These are phyloP conservation scores for Fusarium chlamydosporum DNA, from an alignment of 2,329 filamentous ascomycete species.

Conservation along the genomic window DNA sequence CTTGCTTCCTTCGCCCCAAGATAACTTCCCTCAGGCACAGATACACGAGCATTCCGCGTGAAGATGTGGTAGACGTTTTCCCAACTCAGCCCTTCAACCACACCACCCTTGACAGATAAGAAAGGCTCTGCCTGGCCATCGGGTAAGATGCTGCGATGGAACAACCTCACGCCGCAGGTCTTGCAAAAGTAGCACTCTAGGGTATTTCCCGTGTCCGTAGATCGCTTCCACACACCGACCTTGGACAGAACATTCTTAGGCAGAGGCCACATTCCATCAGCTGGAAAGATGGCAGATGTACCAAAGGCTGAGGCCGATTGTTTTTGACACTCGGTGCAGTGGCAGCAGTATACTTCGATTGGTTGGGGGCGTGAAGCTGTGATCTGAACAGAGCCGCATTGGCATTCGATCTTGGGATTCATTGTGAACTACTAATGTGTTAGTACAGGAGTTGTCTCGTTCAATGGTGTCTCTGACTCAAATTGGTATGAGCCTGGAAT, in stretches of 20 bases:
- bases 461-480: not conserved
- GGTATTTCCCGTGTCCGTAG: constrained; percentile 58
- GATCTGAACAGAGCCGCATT: constrained; percentile 59
- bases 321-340: constrained; percentile 62
- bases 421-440: constrained; percentile 17
- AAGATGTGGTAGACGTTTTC: constrained; percentile 62
- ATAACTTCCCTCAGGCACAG: constrained; percentile 58
- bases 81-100: constrained; percentile 60
- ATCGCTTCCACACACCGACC: constrained; percentile 57
- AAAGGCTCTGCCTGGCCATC: constrained; percentile 57
- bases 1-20: constrained; percentile 32
- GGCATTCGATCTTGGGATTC: constrained; percentile 54
- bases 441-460: not conserved
- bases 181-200: constrained; percentile 62
- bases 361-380: constrained; percentile 55
- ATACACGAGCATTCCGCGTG: constrained; percentile 60
- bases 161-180: constrained; percentile 62
- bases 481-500: too few relatives aligned
- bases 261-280: constrained; percentile 59
- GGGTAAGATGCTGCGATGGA: constrained; percentile 59
- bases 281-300: constrained; percentile 60
- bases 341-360: constrained; percentile 60
- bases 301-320: constrained; percentile 63
- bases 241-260: constrained; percentile 51
- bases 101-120: constrained; percentile 63